Conservation (phyloP, 768 basidiomycete species). For the Clitopilus hobsonii region DNA sequence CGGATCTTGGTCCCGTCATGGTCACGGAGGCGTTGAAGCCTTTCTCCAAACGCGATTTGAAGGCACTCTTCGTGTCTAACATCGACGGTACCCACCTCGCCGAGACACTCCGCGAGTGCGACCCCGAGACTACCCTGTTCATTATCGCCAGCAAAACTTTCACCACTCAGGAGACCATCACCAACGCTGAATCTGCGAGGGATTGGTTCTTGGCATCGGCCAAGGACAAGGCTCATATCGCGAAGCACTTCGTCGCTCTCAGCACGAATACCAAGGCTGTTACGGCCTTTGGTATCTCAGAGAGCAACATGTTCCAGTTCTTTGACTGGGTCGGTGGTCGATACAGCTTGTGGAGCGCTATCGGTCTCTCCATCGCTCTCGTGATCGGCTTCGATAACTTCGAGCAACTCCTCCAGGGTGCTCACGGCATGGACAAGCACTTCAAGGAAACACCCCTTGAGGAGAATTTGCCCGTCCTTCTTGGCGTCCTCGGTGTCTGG, state of each 20-base stretch:
- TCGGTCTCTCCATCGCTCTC: slow-evolving; percentile 91
- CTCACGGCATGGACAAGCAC: slow-evolving; percentile 97
- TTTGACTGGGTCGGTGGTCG: slow-evolving; percentile 99
- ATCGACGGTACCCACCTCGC: slow-evolving; percentile 98
- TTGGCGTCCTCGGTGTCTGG: slow-evolving; percentile 92
- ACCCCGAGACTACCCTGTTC: slow-evolving; percentile 93
- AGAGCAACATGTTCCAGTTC: slow-evolving; percentile 98
- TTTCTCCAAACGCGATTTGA: slow-evolving; percentile 87
- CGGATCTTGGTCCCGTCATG: slow-evolving; percentile 98
- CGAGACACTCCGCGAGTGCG: slow-evolving; percentile 74
- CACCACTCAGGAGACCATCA: slow-evolving; percentile 99
- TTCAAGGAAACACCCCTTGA: slow-evolving; percentile 87
- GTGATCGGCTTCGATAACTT: slow-evolving; percentile 95
- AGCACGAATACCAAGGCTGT: slow-evolving; percentile 96
- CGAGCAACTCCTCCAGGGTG: slow-evolving; percentile 82
- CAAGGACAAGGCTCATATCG: slow-evolving; percentile 85
- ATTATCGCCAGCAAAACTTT: slow-evolving; percentile 99
- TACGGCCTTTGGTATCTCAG: slow-evolving; percentile 85
- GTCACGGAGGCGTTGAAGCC: slow-evolving; percentile 95
- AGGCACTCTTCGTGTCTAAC: slow-evolving; percentile 89
- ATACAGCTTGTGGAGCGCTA: slow-evolving; percentile 98
- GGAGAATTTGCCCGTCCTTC: slow-evolving; percentile 85
- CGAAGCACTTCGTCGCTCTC: slow-evolving; percentile 98
- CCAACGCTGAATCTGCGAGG: slow-evolving; percentile 91
- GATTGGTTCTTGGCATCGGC: slow-evolving; percentile 90